Evolutionary conservation across 495 filamentous ascomycete species (phyloP).

Genomic region (Penicillium argentinense): DNA sequence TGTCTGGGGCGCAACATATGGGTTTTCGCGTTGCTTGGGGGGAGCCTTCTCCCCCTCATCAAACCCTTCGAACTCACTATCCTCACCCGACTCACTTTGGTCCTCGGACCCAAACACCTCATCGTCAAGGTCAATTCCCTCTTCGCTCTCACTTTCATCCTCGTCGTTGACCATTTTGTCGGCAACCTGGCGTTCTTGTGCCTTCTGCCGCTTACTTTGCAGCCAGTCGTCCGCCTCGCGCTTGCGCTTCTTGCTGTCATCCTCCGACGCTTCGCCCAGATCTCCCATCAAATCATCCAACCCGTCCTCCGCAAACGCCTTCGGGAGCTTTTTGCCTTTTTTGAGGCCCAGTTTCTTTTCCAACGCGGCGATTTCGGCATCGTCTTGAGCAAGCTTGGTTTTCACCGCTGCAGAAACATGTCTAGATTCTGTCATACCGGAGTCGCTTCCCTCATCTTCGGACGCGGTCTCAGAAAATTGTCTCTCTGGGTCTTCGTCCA

Average conservation of each 20-base stretch:
- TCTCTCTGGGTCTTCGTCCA: too few species aligned
- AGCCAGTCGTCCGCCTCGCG: slow-evolving; percentile 56
- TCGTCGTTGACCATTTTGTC: slow-evolving; percentile 25
- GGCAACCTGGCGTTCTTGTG: slow-evolving; percentile 30
- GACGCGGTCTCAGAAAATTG: slow-evolving; percentile 28
- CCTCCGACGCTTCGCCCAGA: slow-evolving; percentile 53
- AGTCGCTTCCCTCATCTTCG: slow-evolving; percentile 3
- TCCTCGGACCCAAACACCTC: slow-evolving; percentile 29
- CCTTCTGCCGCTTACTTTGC: slow-evolving; percentile 67
- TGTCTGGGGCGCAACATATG: slow-evolving; percentile 57
- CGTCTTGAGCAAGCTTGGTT: slow-evolving; percentile 67
- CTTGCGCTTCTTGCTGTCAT: slow-evolving; percentile 53
- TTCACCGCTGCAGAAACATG: slow-evolving; percentile 58
- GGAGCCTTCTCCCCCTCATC: slow-evolving; percentile 33
- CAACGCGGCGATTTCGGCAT: slow-evolving; percentile 81
- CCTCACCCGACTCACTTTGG: slow-evolving; percentile 24
- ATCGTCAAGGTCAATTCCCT: slow-evolving; percentile 29
- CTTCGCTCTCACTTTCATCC: slow-evolving; percentile 26
- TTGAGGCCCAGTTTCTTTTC: slow-evolving; percentile 90
- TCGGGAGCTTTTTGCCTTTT: slow-evolving; percentile 69
- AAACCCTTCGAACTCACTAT: slow-evolving; percentile 40
- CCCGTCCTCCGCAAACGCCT: slow-evolving; percentile 81
- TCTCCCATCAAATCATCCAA: slow-evolving; percentile 78
- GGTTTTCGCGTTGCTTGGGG: slow-evolving; percentile 57
- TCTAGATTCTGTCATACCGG: background rate